phyloP scores from a whole-genome alignment of 1,284 basidiomycete species.

The Trichosporon sp. region DNA sequence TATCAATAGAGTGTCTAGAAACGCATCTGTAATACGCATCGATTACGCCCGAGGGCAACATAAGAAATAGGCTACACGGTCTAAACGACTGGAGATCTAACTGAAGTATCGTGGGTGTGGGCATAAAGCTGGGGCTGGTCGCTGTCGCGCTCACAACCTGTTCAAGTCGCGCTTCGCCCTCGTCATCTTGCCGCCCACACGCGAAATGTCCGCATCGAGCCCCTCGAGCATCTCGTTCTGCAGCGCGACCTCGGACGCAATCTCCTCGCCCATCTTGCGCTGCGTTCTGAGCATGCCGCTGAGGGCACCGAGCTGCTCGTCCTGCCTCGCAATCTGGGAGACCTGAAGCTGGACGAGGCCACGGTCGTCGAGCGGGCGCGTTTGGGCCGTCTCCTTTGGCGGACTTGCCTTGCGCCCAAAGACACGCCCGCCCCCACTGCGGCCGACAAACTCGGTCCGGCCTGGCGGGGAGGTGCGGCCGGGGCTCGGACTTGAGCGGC shows the following conservation, averaged over 20 bases:
- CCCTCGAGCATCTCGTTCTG: conserved; percentile 87
- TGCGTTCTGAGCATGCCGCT: conserved; percentile 83
- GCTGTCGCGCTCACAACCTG: conserved; percentile 55
- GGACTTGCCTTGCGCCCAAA: conserved; percentile 64
- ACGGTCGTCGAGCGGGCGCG: conserved; percentile 80
- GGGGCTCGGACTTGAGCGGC: not conserved
- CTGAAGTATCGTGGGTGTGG: no score
- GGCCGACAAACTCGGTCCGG: conserved; percentile 24
- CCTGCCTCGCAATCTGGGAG: conserved; percentile 78
- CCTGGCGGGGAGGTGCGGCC: conserved; percentile 9
- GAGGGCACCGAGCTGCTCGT: conserved; percentile 74
- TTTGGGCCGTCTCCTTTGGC: conserved; percentile 79
- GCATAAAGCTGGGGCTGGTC: no score
- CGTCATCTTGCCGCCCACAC: conserved; percentile 73
- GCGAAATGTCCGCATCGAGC: conserved; percentile 73
- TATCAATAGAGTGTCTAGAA: not conserved
- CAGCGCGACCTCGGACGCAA: conserved; percentile 75
- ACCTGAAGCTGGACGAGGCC: conserved; percentile 80
- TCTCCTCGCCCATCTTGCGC: conserved; percentile 82
- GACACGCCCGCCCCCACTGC: conserved; percentile 60
- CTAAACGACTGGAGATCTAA: no score
- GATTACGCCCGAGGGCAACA: not conserved
- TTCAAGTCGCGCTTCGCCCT: conserved; percentile 79
- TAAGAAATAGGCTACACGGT: not conserved
- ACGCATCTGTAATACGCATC: not conserved